Evolutionary conservation across 2,329 filamentous ascomycete genomes (phyloP), one percentile per base, ranked within the genome.

Genomic region (Gyromitra esculenta): DNA sequence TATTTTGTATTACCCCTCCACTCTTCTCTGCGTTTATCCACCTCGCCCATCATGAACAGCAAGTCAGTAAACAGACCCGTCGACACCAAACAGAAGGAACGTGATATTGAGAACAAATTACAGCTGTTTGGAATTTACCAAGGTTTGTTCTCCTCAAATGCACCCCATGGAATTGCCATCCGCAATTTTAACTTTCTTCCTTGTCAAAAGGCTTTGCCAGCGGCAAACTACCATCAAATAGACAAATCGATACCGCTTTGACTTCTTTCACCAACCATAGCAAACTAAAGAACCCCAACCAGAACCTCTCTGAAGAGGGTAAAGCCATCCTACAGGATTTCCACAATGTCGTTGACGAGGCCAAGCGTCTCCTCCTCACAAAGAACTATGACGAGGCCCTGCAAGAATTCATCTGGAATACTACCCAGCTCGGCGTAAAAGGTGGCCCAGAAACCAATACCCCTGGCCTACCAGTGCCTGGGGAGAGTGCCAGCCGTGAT

Each of bases 341-440:
- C 73, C 90, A 89, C 77, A 87, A 92, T 69, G 93, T 97, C 66
- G 90, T 99, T 59, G 89, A 91, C 81, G 89, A 96, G 83, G 91
- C 95, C 75, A 96, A 97, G 86, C 85, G 90, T 73, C 88, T 99
- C 11, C 85, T 98, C 7, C 87, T 99, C 35, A 92, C 91, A 85
- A 99, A 98, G 88, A 99, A 99, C 83, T 89, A 97, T 76, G 96
- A 94, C 82, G 94, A 99, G 82, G 85, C 98, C 74, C 86, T 99
- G 21, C 96, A 99, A 83, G 94, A 99, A 82, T 98, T 99, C 84
- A 93, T 98, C 84, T 99, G 92, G 91, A 92, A 97, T 83, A 86
- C 88, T 66, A 87, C 92, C 35, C 84, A 87, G 0, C 92, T 93
- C 2, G 86, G 87, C 72, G 41, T 59, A 60, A 75, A 75, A 57